A percentile compares a stretch with the other conserved stretches of the same genome.
These are phyloP conservation scores for Tulasnella sp. DNA, from an alignment of 768 basidiomycete species.

Conservation along the genomic window DNA sequence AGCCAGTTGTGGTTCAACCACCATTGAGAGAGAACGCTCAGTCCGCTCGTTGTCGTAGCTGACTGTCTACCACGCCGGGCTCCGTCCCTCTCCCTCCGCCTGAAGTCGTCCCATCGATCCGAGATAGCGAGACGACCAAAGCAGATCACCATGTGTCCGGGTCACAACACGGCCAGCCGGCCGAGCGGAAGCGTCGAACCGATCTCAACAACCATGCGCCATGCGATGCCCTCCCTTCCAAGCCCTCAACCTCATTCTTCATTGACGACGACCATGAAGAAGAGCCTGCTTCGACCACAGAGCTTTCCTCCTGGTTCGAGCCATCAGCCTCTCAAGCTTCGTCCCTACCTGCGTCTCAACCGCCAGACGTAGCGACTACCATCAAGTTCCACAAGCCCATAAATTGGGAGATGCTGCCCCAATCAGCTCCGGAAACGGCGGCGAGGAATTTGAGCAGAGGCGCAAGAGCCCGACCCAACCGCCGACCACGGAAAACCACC, in stretches of 20 bases:
- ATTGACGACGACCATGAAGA: neutral
- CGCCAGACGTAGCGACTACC: neutral
- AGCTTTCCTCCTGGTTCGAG: constrained; percentile 9
- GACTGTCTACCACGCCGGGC: neutral
- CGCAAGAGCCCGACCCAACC: constrained; percentile 3
- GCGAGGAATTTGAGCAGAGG: constrained; percentile 11
- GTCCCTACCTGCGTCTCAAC: constrained; percentile 20
- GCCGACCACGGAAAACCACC: neutral
- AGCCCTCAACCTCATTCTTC: neutral
- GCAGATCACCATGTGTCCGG: neutral
- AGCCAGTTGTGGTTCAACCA: neutral
- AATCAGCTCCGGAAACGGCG: constrained; percentile 18
- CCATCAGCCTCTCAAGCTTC: constrained; percentile 15
- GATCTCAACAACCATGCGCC: neutral
- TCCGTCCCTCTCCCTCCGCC: neutral
- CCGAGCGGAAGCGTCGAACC: neutral
- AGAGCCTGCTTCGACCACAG: neutral
- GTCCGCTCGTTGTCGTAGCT: neutral
- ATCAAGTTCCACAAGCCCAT: neutral
- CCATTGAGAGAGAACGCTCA: neutral
- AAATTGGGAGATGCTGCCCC: constrained; percentile 12
- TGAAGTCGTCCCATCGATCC: constrained; percentile 11
- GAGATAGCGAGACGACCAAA: neutral
- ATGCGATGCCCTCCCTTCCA: neutral
- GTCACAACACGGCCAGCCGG: neutral